Evolutionary conservation across 768 basidiomycete genomes (phyloP), one percentile per base, ranked within the genome.

Genomic region (Mycena albidolilacea): DNA sequence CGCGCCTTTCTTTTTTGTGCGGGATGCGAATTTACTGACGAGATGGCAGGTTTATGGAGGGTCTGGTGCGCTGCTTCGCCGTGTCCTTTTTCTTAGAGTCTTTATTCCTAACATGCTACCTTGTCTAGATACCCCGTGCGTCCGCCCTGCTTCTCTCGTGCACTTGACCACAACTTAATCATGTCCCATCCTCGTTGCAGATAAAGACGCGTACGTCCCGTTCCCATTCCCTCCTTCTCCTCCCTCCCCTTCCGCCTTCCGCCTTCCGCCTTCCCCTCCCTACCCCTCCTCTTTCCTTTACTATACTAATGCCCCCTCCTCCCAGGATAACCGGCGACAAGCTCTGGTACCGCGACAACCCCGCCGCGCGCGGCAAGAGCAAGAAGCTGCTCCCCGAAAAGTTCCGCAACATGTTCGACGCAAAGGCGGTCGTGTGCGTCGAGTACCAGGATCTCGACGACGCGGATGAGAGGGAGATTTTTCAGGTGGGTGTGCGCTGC

Each of bases 401-500:
- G 64, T 91, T 90, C 76, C 86, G 83, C 67, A 89, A 86, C 15
- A 48, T 90, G 1, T 95, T 95, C 74, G 83, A 88, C 19, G 91
- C 90, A 76, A 95, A 95, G 79, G 92, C 93, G 73, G 87, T 96
- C 21, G 91, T 93, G 1, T 95, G 94, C 75, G 89, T 94, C n/a
- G 94, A 95, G 78, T 95, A 92, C 73, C 83, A 86, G 69, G 89
- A 90, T 54, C 84, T 93, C 9, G 82, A 83, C 0, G 90, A 90
- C 63, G 76, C 80, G 5, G 87, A 89, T 38, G 92, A 93, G 75
- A 85, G 92, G 23, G 92, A 93, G 73, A 90, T 93, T 19, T 93
- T 93, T 82, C 92, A 93, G 85, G 94, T 92, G 23, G 12, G 46
- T 48, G 12, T 1, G 46, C 14, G 12, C n/a, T n/a, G n/a, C n/a